Evolutionary conservation across 140 eudicot genomes (phyloP).

Genomic region (Senecio squalidus): DNA sequence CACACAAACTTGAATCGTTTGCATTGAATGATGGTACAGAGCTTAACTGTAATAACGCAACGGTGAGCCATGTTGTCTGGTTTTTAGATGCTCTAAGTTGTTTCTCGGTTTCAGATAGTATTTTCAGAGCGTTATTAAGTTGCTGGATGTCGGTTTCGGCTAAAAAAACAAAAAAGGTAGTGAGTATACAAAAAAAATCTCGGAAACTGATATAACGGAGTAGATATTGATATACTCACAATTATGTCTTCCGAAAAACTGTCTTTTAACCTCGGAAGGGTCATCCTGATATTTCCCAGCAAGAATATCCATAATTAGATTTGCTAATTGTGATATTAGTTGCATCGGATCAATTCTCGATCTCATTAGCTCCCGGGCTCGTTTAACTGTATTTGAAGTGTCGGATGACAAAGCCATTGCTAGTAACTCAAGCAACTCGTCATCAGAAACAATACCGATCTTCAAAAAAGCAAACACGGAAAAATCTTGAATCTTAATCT

Average conservation of each 20-base stretch:
- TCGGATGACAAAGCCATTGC: constrained; percentile 83
- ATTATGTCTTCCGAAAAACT: constrained; percentile 52
- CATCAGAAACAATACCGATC: constrained; percentile 94
- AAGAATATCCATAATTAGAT: constrained; percentile 89
- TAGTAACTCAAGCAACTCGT: constrained; percentile 80
- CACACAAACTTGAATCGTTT: constrained; percentile 49
- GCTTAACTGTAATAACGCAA: constrained; percentile 77
- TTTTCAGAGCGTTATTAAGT: constrained; percentile 68
- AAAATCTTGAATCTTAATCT: background rate
- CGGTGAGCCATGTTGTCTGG: constrained; percentile 94
- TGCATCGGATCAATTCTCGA: constrained; percentile 91
- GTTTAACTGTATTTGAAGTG: constrained; percentile 75
- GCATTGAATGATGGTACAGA: constrained; percentile 53
- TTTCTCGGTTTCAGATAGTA: constrained; percentile 82
- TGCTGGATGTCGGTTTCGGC: constrained; percentile 85
- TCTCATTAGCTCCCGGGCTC: constrained; percentile 85
- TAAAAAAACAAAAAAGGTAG: constrained; percentile 28
- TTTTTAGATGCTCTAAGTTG: constrained; percentile 83
- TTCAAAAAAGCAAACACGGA: constrained; percentile 18
- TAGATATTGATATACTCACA: constrained; percentile 44
- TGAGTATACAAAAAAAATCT: background rate
- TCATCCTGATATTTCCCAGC: constrained; percentile 67
- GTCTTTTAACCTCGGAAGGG: constrained; percentile 54
- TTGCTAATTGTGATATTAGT: constrained; percentile 80
- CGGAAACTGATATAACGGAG: background rate